Evolutionary conservation across 805 yeast species (phyloP).

Genomic region (Candida hispaniensis): DNA sequence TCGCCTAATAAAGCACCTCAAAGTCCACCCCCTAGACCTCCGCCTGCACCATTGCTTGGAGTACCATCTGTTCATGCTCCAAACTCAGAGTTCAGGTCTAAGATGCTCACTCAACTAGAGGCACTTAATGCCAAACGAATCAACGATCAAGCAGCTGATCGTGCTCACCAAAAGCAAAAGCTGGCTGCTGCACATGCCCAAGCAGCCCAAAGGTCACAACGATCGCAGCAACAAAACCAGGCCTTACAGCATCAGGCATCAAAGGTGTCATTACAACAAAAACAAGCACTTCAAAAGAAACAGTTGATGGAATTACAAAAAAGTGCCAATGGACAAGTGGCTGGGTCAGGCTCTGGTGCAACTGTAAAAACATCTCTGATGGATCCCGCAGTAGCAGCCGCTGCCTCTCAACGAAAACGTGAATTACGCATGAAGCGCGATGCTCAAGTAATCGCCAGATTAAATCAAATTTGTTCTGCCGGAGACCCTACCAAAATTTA

Average conservation of each 20-base stretch:
- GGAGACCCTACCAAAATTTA: slow-evolving; percentile 75
- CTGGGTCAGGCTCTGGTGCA: slow-evolving; percentile 18
- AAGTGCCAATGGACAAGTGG: slow-evolving; percentile 23
- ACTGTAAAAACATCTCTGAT: slow-evolving; percentile 14
- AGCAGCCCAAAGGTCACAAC: slow-evolving; percentile 16
- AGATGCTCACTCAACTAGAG: slow-evolving; percentile 14
- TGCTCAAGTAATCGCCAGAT: slow-evolving; percentile 56
- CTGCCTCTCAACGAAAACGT: slow-evolving; percentile 37
- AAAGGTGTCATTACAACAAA: slow-evolving; percentile 18
- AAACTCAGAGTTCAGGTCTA: slow-evolving; percentile 15
- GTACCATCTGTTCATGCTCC: slow-evolving; percentile 26
- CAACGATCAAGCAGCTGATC: slow-evolving; percentile 13
- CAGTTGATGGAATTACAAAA: slow-evolving; percentile 24
- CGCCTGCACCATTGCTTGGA: slow-evolving; percentile 36
- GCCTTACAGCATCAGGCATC: slow-evolving; percentile 18
- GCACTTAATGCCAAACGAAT: slow-evolving; percentile 13
- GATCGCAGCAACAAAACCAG: slow-evolving; percentile 30
- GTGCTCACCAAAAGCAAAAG: slow-evolving; percentile 16
- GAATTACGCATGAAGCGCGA: slow-evolving; percentile 69
- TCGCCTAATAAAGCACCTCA: slow-evolving; percentile 17
- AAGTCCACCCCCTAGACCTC: slow-evolving; percentile 32
- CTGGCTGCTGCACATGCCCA: slow-evolving; percentile 18
- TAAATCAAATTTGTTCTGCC: slow-evolving; percentile 65
- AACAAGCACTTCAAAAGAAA: slow-evolving; percentile 20
- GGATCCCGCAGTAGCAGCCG: slow-evolving; percentile 21